phyloP scores from a whole-genome alignment of 371 early-diverging fungal genomes.

The Mucor velutinosus region DNA sequence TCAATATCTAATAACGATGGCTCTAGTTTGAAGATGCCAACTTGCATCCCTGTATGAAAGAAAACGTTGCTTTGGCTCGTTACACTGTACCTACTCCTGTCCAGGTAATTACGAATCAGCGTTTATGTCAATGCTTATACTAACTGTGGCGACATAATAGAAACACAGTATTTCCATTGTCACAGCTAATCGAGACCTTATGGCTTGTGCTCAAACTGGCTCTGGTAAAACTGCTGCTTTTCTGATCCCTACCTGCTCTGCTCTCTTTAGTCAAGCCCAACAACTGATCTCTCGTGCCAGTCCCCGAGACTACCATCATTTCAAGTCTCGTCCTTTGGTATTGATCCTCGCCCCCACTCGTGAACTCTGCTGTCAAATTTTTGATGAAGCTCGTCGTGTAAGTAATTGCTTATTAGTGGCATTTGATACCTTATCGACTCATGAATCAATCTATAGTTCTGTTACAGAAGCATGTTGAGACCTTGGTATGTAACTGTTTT shows the following conservation, averaged over 20 bases:
- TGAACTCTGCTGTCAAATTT: conserved; percentile 50
- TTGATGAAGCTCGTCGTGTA: conserved; percentile 50
- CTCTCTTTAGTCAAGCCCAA: conserved; percentile 36
- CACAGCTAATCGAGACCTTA: conserved; percentile 64
- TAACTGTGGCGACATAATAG: neutral
- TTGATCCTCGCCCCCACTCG: conserved; percentile 50
- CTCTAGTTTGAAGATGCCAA: conserved; percentile 52
- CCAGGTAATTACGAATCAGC: conserved; percentile 38
- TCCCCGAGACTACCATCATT: conserved; percentile 30
- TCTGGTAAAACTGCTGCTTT: conserved; percentile 81
- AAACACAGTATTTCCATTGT: conserved; percentile 72
- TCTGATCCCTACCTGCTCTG: conserved; percentile 61
- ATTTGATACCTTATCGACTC: neutral
- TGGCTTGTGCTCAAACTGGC: conserved; percentile 85
- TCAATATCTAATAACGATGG: neutral
- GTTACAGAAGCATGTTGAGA: conserved; percentile 47
- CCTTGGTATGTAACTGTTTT: conserved; percentile 43
- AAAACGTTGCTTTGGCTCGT: conserved; percentile 58
- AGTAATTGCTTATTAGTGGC: neutral
- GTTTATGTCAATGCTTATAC: neutral
- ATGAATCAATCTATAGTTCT: conserved; percentile 25
- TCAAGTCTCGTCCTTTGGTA: conserved; percentile 37
- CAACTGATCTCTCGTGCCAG: conserved; percentile 31
- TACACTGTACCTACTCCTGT: conserved; percentile 74
- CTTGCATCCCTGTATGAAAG: conserved; percentile 51